These are phyloP conservation scores for Globisporangium polare DNA, from an alignment of 352 stramenopile species.

Conservation along the genomic window DNA sequence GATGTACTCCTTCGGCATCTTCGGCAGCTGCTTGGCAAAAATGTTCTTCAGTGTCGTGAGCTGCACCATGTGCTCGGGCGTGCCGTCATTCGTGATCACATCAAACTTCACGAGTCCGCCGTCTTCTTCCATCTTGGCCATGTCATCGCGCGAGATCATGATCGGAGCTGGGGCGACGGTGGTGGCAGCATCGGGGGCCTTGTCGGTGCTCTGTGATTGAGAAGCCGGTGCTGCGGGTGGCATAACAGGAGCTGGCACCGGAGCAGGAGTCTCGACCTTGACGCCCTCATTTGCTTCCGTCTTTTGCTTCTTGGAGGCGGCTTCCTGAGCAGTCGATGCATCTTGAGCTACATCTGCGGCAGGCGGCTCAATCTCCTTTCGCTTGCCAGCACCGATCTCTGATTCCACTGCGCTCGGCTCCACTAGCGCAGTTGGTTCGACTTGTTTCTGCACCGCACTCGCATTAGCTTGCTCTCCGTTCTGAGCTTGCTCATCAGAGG, in stretches of 20 bases:
- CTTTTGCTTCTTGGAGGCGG: conserved; percentile 11
- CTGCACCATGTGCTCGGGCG: conserved; percentile 84
- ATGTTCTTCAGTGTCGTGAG: conserved; percentile 98
- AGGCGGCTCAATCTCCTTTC: neutral
- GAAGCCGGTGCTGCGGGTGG: neutral
- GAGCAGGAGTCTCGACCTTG: conserved; percentile 2
- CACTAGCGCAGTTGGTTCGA: neutral
- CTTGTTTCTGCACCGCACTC: neutral
- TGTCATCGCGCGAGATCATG: conserved; percentile 83
- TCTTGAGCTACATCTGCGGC: neutral
- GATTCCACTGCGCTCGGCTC: neutral
- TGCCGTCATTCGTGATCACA: conserved; percentile 90
- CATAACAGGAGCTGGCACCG: neutral
- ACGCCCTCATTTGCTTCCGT: neutral
- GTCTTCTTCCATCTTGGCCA: conserved; percentile 87
- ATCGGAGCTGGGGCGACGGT: conserved; percentile 25
- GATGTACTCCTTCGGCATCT: conserved; percentile 99
- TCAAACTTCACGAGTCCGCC: conserved; percentile 75
- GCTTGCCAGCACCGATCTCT: conserved; percentile 5
- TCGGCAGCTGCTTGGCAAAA: conserved; percentile 96
- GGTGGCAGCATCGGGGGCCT: neutral
- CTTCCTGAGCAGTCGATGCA: neutral
- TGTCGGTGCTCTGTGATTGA: neutral
- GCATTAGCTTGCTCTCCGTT: neutral
- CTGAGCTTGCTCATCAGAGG: neutral